Conservation (phyloP, 2,329 filamentous ascomycete species). For the Talaromyces islandicus region DNA sequence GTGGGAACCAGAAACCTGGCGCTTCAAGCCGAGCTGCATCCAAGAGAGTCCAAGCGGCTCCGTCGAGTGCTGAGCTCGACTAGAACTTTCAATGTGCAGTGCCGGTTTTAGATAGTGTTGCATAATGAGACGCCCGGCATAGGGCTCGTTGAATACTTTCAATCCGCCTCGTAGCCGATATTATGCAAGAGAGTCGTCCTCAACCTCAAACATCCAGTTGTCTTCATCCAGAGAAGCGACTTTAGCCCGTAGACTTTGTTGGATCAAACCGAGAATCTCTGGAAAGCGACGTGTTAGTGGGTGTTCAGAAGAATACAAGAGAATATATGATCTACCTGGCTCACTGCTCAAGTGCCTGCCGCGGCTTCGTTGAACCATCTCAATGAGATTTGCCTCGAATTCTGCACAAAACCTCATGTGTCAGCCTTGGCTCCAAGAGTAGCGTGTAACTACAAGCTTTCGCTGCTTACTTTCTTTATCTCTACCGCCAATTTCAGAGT, state of each 20-base stretch:
- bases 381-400: constrained; percentile 41
- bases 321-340: constrained; percentile 43
- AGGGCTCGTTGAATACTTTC: neutral
- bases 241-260: constrained; percentile 64
- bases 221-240: constrained; percentile 72
- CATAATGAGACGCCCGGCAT: neutral
- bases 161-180: neutral
- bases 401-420: constrained; percentile 21
- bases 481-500: constrained; percentile 22
- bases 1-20: constrained; percentile 37
- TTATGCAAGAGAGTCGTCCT: constrained; percentile 43
- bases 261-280: constrained; percentile 66
- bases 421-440: neutral
- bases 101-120: neutral
- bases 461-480: constrained; percentile 36
- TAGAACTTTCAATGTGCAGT: constrained; percentile 17
- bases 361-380: constrained; percentile 35
- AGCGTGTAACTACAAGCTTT: neutral
- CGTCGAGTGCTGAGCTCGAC: constrained; percentile 40
- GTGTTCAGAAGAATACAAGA: neutral
- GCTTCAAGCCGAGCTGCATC: constrained; percentile 27
- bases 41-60: constrained; percentile 44
- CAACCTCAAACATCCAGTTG: constrained; percentile 84
- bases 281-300: neutral
- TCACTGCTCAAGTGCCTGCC: constrained; percentile 53